A percentile compares a stretch with the other conserved stretches of the same genome.
Evolutionary conservation across 2,329 filamentous ascomycete genomes (phyloP).

Genomic region (Diaporthe helianthi): DNA sequence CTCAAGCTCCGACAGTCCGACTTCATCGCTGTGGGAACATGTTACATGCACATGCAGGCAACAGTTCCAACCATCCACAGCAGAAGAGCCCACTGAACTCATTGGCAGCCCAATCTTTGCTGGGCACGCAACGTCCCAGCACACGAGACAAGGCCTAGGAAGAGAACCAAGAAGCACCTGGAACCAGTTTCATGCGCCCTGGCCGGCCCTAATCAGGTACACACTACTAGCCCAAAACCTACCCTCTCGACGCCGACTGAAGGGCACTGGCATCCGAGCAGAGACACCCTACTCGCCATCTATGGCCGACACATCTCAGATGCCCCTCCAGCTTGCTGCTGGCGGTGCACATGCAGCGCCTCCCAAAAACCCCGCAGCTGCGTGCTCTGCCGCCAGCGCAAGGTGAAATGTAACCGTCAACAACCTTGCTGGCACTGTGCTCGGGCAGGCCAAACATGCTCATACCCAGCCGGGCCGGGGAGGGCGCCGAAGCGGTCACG

Average conservation of each 20-base stretch:
- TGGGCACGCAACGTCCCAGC: too few relatives aligned
- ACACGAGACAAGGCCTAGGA: background rate
- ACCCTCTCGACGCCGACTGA: too few relatives aligned
- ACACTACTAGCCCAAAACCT: too few relatives aligned
- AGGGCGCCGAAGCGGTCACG: slow-evolving; percentile 35
- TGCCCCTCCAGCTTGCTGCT: too few relatives aligned
- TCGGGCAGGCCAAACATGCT: slow-evolving; percentile 26
- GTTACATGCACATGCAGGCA: too few relatives aligned
- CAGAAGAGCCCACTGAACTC: background rate
- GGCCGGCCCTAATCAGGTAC: too few relatives aligned
- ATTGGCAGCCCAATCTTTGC: background rate
- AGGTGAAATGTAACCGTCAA: slow-evolving; percentile 31
- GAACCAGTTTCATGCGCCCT: too few relatives aligned
- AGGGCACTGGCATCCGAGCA: too few relatives aligned
- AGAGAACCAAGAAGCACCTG: too few relatives aligned
- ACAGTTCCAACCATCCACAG: background rate
- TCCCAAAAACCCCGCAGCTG: slow-evolving; percentile 30
- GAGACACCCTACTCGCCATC: too few relatives aligned
- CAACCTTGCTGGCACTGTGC: slow-evolving; percentile 30
- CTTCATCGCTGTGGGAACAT: too few relatives aligned
- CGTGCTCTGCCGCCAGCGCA: slow-evolving; percentile 31
- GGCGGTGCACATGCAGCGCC: background rate
- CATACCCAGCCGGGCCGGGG: slow-evolving; percentile 34
- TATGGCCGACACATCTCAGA: slow-evolving; percentile 18
- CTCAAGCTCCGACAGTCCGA: background rate